phyloP scores from a whole-genome alignment of 805 yeast genomes.

The Barnettozyma siamensis region DNA sequence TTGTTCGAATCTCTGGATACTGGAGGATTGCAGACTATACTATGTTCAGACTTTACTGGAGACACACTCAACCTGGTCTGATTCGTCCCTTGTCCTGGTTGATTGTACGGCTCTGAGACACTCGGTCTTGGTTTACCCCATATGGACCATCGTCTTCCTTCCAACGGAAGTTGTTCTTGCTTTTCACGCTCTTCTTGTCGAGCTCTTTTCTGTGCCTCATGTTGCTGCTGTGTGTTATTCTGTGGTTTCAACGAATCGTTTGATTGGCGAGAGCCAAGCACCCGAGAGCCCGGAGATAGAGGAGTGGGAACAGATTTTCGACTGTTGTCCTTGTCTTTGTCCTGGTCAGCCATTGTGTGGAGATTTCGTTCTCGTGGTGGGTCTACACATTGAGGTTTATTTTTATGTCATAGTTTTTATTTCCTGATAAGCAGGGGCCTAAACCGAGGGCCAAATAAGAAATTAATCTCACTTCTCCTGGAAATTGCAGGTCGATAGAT shows the following conservation, averaged over 20 bases:
- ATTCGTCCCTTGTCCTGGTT: background rate
- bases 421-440: background rate
- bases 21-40: background rate
- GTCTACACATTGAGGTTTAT: too few species aligned
- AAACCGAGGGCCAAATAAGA: too few species aligned
- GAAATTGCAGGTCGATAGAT: too few species aligned
- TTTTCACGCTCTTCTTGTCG: background rate
- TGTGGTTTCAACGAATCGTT: background rate
- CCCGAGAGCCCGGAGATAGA: too few species aligned
- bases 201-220: background rate
- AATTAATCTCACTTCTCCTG: too few species aligned
- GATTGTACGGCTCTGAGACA: background rate
- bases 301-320: too few species aligned
- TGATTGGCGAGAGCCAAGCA: background rate
- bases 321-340: background rate
- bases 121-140: slow-evolving; percentile 3
- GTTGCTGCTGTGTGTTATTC: background rate
- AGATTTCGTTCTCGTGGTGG: too few species aligned
- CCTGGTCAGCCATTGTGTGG: background rate
- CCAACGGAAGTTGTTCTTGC: background rate
- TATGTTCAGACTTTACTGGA: slow-evolving; percentile 4
- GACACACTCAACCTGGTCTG: background rate
- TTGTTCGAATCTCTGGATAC: slow-evolving; percentile 1
- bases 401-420: background rate
- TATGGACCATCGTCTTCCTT: slow-evolving; percentile 5